Conservation (phyloP, 2,329 filamentous ascomycete genomes). For the Phaeosphaeria sp. region DNA sequence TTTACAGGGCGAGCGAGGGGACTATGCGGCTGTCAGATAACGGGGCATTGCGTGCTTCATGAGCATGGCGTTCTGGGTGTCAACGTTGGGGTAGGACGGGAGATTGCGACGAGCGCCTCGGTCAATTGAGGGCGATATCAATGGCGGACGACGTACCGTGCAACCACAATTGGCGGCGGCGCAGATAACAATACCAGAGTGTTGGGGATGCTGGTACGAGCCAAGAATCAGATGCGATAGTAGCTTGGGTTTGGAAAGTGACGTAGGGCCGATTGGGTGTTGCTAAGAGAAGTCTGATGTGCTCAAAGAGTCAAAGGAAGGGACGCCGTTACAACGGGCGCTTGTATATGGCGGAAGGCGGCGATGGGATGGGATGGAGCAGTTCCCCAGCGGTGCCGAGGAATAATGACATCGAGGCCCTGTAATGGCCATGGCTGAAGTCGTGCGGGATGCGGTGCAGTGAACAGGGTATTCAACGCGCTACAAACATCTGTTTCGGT, state of each 20-base stretch:
- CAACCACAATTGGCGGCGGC: constrained; percentile 6
- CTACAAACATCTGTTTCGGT: constrained; percentile 2
- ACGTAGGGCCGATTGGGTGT: constrained; percentile 10
- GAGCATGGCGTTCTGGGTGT: background rate
- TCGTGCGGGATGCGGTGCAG: background rate
- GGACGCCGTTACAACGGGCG: background rate
- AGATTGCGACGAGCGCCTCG: background rate
- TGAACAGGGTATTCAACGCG: background rate
- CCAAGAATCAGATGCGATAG: background rate
- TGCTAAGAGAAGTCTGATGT: constrained; percentile 1
- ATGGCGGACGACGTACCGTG: constrained; percentile 20
- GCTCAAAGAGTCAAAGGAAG: constrained; percentile 5
- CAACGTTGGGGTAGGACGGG: background rate
- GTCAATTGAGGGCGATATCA: background rate
- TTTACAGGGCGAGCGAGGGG: constrained; percentile 12
- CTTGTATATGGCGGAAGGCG: background rate
- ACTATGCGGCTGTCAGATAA: constrained; percentile 22
- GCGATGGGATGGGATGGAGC: background rate
- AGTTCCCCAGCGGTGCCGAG: background rate
- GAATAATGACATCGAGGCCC: constrained; percentile 12
- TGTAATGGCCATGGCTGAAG: background rate
- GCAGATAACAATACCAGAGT: constrained; percentile 7
- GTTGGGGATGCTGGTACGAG: constrained; percentile 5
- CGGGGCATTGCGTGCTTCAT: constrained; percentile 7
- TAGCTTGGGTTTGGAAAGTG: constrained; percentile 1